These are phyloP conservation scores for Salix dunnii DNA, from an alignment of 345 rosid species.

Conservation along the genomic window DNA sequence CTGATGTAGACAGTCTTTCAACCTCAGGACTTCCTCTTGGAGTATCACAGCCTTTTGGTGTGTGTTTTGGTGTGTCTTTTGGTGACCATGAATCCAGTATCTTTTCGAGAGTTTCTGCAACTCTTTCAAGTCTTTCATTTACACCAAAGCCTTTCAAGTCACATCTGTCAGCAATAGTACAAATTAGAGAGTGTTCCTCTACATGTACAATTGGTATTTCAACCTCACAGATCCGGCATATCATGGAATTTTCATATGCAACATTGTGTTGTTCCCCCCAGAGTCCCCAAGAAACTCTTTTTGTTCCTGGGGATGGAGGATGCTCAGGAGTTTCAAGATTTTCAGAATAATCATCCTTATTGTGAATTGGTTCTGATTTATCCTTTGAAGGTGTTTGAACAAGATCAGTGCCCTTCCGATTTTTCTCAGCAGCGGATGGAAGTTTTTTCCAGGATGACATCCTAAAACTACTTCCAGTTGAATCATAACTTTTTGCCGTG, in stretches of 20 bases:
- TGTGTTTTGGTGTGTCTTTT: slow-evolving; percentile 56
- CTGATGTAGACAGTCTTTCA: slow-evolving; percentile 34
- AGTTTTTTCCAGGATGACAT: slow-evolving; percentile 98
- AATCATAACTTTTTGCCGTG: slow-evolving; percentile 74
- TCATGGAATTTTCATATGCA: slow-evolving; percentile 82
- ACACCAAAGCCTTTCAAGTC: slow-evolving; percentile 86
- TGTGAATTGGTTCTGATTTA: slow-evolving; percentile 32
- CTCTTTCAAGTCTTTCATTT: slow-evolving; percentile 80
- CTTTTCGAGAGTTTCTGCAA: slow-evolving; percentile 82
- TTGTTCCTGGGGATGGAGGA: slow-evolving; percentile 41
- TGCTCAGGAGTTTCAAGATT: slow-evolving; percentile 46
- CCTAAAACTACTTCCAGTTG: slow-evolving; percentile 65
- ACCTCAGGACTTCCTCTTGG: slow-evolving; percentile 47
- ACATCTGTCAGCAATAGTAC: slow-evolving; percentile 94
- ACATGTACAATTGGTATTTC: slow-evolving; percentile 99
- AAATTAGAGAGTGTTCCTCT: slow-evolving; percentile 91
- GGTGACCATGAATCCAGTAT: slow-evolving; percentile 84
- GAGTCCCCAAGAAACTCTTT: slow-evolving; percentile 57
- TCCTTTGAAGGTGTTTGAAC: slow-evolving; percentile 48
- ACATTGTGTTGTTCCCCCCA: slow-evolving; percentile 60
- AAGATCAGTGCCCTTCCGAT: slow-evolving; percentile 45
- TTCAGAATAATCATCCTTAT: slow-evolving; percentile 45
- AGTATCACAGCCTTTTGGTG: slow-evolving; percentile 46
- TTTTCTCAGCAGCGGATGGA: slow-evolving; percentile 74
- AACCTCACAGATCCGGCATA: slow-evolving; percentile 96